phyloP scores from a whole-genome alignment of 2,329 filamentous ascomycete species.

The Fusarium sp. region DNA sequence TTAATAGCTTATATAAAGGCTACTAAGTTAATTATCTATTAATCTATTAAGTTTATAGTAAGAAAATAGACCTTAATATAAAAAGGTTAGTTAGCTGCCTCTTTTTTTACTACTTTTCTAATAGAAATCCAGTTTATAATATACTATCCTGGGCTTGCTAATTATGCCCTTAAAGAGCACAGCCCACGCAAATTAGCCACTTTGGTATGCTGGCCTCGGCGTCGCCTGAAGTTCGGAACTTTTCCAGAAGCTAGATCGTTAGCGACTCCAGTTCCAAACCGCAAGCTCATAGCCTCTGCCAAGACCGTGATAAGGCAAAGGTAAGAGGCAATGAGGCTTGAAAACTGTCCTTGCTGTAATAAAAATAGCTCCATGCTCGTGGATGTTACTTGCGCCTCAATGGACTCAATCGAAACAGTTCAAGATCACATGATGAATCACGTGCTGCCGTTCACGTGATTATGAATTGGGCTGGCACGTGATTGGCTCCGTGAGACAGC shows the following conservation, averaged over 20 bases:
- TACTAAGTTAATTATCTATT: no score
- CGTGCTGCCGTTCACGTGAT: background rate
- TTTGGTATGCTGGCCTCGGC: background rate
- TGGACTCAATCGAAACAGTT: background rate
- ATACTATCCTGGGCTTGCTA: no score
- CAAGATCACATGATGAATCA: background rate
- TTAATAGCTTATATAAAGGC: no score
- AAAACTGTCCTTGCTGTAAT: background rate
- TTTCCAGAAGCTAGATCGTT: conserved; percentile 11
- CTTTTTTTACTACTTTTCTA: no score
- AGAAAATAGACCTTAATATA: no score
- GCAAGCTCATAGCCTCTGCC: conserved; percentile 3
- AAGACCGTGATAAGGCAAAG: background rate
- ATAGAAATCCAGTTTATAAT: no score
- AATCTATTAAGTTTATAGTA: no score
- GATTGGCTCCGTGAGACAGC: conserved; percentile 25
- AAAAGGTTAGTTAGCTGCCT: no score
- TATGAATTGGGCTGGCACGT: background rate
- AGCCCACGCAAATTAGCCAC: conserved; percentile 4
- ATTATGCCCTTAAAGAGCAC: no score
- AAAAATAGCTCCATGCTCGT: conserved; percentile 9
- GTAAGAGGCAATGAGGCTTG: conserved; percentile 1
- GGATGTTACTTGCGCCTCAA: background rate
- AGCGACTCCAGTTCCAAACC: conserved; percentile 1
- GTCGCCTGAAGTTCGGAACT: background rate